A percentile compares a stretch with the other conserved stretches of the same genome.
Evolutionary conservation across 2,329 filamentous ascomycete species (phyloP).

Genomic region (Plectosphaerella plurivora): DNA sequence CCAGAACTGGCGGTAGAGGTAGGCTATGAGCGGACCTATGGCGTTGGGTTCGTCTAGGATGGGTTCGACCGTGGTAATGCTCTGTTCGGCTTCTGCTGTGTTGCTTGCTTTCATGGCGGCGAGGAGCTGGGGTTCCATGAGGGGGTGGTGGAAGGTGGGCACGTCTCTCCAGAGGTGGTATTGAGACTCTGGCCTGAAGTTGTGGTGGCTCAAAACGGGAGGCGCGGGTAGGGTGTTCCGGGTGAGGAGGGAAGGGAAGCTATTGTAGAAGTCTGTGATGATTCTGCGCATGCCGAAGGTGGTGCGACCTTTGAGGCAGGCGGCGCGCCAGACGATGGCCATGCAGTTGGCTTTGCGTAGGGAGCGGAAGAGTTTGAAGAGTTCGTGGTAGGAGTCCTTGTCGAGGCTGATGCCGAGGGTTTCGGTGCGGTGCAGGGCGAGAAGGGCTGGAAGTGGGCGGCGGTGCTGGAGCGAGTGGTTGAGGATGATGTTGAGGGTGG

Average conservation of each 20-base stretch:
- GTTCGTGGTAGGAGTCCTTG: conserved; percentile 26
- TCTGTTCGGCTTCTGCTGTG: no score
- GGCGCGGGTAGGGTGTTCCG: not conserved
- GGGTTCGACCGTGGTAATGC: not conserved
- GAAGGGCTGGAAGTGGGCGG: conserved; percentile 26
- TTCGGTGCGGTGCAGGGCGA: conserved; percentile 20
- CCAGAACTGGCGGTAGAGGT: conserved; percentile 10
- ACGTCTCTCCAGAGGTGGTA: not conserved
- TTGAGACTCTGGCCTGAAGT: not conserved
- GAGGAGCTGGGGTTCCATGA: no score
- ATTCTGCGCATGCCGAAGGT: conserved; percentile 21
- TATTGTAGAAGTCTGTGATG: conserved; percentile 6
- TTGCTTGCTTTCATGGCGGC: no score
- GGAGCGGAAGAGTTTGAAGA: conserved; percentile 31
- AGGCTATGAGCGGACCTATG: conserved; percentile 14
- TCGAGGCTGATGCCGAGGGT: conserved; percentile 17
- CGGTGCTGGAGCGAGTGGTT: conserved; percentile 18
- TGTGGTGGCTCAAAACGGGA: no score
- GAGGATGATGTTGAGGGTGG: conserved; percentile 34
- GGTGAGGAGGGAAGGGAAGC: not conserved
- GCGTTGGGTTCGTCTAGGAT: not conserved
- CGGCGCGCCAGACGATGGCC: conserved; percentile 27
- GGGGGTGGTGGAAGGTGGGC: no score
- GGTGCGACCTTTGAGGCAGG: conserved; percentile 17
- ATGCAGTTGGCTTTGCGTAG: conserved; percentile 24